Evolutionary conservation across 2,329 filamentous ascomycete genomes (phyloP).

Genomic region (Aspergillus puulaauensis): DNA sequence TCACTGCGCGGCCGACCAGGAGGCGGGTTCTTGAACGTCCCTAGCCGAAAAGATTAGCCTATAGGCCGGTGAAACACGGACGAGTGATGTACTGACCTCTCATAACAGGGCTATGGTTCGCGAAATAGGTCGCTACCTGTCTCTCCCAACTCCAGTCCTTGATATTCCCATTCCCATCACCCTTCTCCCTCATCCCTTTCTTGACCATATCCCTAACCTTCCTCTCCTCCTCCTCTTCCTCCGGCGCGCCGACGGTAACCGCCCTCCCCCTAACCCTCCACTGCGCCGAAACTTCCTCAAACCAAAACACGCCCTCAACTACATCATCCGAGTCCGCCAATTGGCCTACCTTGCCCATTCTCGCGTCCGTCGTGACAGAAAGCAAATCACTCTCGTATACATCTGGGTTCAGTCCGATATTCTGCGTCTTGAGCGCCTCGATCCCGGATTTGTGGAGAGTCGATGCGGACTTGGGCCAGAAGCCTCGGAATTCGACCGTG

Average conservation of each 20-base stretch:
- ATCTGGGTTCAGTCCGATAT: slow-evolving; percentile 57
- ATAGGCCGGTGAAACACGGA: background rate
- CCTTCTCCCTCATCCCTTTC: slow-evolving; percentile 31
- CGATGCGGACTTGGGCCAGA: slow-evolving; percentile 63
- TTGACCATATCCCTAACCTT: slow-evolving; percentile 51
- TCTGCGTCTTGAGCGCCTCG: slow-evolving; percentile 54
- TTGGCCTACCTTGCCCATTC: slow-evolving; percentile 81
- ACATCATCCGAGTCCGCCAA: slow-evolving; percentile 65
- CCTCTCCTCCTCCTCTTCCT: slow-evolving; percentile 56
- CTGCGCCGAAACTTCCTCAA: slow-evolving; percentile 67
- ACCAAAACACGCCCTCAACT: slow-evolving; percentile 86
- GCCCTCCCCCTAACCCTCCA: slow-evolving; percentile 80
- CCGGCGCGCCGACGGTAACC: slow-evolving; percentile 63
- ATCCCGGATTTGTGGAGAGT: slow-evolving; percentile 71
- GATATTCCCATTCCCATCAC: slow-evolving; percentile 35
- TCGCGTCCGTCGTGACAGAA: slow-evolving; percentile 81
- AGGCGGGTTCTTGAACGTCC: slow-evolving; percentile 70
- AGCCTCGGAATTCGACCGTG: slow-evolving; percentile 83
- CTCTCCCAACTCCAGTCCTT: slow-evolving; percentile 71
- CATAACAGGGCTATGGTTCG: slow-evolving; percentile 79
- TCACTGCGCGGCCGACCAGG: slow-evolving; percentile 63
- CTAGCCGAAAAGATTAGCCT: slow-evolving; percentile 28
- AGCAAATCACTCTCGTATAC: slow-evolving; percentile 75
- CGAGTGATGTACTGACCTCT: slow-evolving; percentile 52
- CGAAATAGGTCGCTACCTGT: slow-evolving; percentile 85